Evolutionary conservation across 1,284 basidiomycete genomes (phyloP), one percentile per base, ranked within the genome.

Genomic region (Ceratobasidium theobromae): DNA sequence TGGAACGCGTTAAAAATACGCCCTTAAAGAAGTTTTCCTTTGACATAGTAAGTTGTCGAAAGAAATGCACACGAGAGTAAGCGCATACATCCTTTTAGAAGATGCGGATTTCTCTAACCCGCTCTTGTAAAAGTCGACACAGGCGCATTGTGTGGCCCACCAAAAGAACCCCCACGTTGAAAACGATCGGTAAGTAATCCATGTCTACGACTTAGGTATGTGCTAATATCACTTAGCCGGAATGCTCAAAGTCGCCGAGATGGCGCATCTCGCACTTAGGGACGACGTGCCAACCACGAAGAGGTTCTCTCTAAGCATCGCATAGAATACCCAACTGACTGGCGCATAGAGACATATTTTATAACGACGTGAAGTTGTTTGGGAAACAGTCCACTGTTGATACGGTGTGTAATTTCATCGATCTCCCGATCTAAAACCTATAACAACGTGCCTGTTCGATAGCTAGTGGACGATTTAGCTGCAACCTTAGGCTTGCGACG

Each of bases 401-500:
- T 75, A 81, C 79, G 69, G 93, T 92, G 66, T 57, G 79, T 16
- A 6, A 38, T 71, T 16, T n/a, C n/a, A n/a, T n/a, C n/a, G n/a
- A n/a, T n/a, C n/a, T 18, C 28, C 32, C 11, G 8, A 28, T 28
- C 43, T 53, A 9, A 28, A 48, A n/a, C n/a, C n/a, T n/a, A n/a
- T n/a, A n/a, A n/a, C n/a, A n/a, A n/a, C n/a, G n/a, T n/a, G n/a
- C n/a, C 6, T 60, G 12, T 57, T 49, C 23, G 12, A 40, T 28
- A 96, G 93, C 80, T 96, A 16, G 85, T 95, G 18, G 93, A 96
- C 72, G 91, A 95, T 72, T 76, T 97, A 12, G 89, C 93, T 0
- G 91, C 91, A 0, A 92, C 93, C 0, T 83, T 94, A 28, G 79
- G 82, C 2, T 73, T 95, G 1, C 81, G 86, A 53, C 81, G 95